Evolutionary conservation across 176 grass and related monocot genomes (phyloP).

Genomic region (Phoenix roebelenii): DNA sequence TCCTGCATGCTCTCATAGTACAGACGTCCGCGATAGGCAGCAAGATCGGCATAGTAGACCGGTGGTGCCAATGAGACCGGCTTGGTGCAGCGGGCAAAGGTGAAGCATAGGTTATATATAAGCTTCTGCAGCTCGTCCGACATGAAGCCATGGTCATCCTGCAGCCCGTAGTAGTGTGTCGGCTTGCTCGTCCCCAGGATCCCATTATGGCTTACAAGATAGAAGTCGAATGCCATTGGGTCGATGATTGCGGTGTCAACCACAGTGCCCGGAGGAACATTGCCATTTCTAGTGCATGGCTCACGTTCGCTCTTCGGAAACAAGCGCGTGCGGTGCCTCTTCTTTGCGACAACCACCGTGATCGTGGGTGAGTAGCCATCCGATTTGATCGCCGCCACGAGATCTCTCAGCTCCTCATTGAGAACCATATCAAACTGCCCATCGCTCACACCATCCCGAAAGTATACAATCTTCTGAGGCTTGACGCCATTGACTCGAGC

Average conservation of each 20-base stretch:
- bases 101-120: constrained; percentile 42
- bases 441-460: constrained; percentile 54
- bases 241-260: constrained; percentile 44
- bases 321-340: constrained; percentile 45
- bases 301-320: constrained; percentile 22
- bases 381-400: constrained; percentile 18
- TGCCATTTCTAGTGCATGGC: constrained; percentile 11
- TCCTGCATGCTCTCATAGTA: constrained; percentile 40
- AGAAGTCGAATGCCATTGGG: constrained; percentile 39
- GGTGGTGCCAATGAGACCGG: constrained; percentile 49
- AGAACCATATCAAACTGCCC: constrained; percentile 46
- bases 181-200: constrained; percentile 42
- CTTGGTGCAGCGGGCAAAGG: constrained; percentile 52
- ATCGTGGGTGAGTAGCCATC: constrained; percentile 32
- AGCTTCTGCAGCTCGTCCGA: constrained; percentile 48
- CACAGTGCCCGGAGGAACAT: constrained; percentile 45
- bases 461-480: constrained; percentile 46
- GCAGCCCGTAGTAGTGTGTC: constrained; percentile 45
- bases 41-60: constrained; percentile 49
- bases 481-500: background rate
- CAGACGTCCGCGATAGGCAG: constrained; percentile 39
- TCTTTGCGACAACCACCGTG: constrained; percentile 50
- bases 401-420: constrained; percentile 30
- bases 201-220: constrained; percentile 51
- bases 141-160: constrained; percentile 29